Conservation (phyloP, 1,284 basidiomycete genomes). For the Inonotus hispidus region DNA sequence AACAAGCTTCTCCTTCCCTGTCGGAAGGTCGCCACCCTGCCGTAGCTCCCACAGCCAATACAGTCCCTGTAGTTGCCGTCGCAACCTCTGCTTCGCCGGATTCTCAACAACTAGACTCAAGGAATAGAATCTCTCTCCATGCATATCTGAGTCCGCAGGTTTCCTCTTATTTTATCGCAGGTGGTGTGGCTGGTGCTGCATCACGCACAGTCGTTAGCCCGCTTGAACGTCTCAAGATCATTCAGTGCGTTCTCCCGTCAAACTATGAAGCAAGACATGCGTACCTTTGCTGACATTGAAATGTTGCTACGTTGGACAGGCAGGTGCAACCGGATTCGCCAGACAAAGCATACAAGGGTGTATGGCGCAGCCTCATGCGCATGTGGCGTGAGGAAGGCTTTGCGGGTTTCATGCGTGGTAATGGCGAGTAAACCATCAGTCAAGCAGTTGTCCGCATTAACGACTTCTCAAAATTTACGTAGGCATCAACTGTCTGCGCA, state of each 20-base stretch:
- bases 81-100: neutral
- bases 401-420: constrained; percentile 86
- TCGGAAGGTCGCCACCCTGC: constrained; percentile 1
- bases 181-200: constrained; percentile 76
- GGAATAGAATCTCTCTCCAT: neutral
- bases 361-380: constrained; percentile 74
- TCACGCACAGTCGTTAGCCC: constrained; percentile 91
- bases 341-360: constrained; percentile 70
- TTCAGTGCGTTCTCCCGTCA: constrained; percentile 59
- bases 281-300: neutral
- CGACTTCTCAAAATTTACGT: no score
- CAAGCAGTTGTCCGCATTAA: no score
- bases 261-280: neutral
- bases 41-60: neutral
- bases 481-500: constrained; percentile 83
- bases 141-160: constrained; percentile 50
- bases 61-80: neutral
- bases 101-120: constrained; percentile 14
- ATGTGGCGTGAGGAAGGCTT: constrained; percentile 96
- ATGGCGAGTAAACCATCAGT: constrained; percentile 33
- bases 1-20: neutral
- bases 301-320: constrained; percentile 35
- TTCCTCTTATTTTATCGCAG: constrained; percentile 65
- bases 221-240: constrained; percentile 90
- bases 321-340: constrained; percentile 71